Evolutionary conservation across 2,329 filamentous ascomycete genomes (phyloP).

Genomic region (Aspergillus tubingensis): DNA sequence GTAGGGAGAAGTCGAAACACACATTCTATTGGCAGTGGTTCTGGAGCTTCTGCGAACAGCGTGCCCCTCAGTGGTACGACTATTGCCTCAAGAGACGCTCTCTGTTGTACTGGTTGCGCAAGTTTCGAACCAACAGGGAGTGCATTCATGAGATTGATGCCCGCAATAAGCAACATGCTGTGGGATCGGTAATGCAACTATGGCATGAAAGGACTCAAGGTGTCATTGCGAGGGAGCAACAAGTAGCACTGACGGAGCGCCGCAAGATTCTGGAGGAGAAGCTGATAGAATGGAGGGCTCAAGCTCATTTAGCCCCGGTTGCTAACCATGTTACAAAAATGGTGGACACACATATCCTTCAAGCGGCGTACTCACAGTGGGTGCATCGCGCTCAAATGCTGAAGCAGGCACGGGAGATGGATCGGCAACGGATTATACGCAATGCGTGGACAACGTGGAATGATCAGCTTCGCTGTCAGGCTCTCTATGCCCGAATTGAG

Average conservation of each 20-base stretch:
- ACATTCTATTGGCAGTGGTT: conserved; percentile 47
- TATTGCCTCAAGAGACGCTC: conserved; percentile 44
- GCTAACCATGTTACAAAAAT: conserved; percentile 46
- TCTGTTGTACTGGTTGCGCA: conserved; percentile 44
- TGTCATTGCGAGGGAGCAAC: conserved; percentile 30
- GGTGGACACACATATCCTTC: conserved; percentile 49
- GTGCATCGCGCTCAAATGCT: conserved; percentile 47
- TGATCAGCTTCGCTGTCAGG: conserved; percentile 57
- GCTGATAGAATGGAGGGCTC: conserved; percentile 46
- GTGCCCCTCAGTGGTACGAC: conserved; percentile 47
- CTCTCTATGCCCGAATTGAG: conserved; percentile 55
- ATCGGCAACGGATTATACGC: conserved; percentile 56
- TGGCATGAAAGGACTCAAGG: conserved; percentile 38
- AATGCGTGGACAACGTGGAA: conserved; percentile 66
- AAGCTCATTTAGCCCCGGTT: conserved; percentile 46
- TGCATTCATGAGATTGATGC: conserved; percentile 41
- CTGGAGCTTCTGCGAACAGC: conserved; percentile 46
- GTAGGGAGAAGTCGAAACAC: conserved; percentile 34
- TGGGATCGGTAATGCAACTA: conserved; percentile 33
- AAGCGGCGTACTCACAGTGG: conserved; percentile 54
- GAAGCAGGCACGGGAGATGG: conserved; percentile 51
- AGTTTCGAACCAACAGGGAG: conserved; percentile 42
- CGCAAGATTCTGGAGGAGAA: conserved; percentile 39
- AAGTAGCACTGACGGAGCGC: conserved; percentile 34
- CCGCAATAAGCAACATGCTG: conserved; percentile 29